Percentiles rank a stretch among this genome's conserved stretches.
These are phyloP conservation scores for Carex pumila DNA, from an alignment of 176 grass and related monocot species.

Conservation along the genomic window DNA sequence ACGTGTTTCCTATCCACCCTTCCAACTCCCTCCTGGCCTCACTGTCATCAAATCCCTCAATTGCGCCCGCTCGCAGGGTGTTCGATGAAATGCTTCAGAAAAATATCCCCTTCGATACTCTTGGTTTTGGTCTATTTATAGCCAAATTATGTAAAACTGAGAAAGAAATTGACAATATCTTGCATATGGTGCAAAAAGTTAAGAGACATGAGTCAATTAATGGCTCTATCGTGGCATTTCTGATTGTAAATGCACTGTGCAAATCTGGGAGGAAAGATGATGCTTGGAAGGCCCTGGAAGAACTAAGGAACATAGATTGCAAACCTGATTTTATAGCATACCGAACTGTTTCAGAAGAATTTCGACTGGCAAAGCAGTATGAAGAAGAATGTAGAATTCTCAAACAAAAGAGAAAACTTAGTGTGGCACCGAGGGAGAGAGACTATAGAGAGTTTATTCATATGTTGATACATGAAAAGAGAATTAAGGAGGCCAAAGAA, in stretches of 20 bases:
- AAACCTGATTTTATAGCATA: slow-evolving; percentile 86
- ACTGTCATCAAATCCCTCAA: slow-evolving; percentile 10
- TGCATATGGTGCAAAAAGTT: slow-evolving; percentile 30
- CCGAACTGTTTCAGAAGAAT: slow-evolving; percentile 67
- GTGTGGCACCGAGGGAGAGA: slow-evolving; percentile 54
- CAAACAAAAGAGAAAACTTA: slow-evolving; percentile 85
- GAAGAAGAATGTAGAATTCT: slow-evolving; percentile 63
- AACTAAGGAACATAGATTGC: slow-evolving; percentile 39
- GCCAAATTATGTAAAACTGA: slow-evolving; percentile 23
- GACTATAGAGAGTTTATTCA: slow-evolving; percentile 63
- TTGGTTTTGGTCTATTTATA: slow-evolving; percentile 64
- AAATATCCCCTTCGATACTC: slow-evolving; percentile 21
- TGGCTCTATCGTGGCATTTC: slow-evolving; percentile 45
- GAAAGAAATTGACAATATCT: slow-evolving; percentile 17
- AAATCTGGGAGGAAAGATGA: slow-evolving; percentile 49
- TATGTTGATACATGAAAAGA: slow-evolving; percentile 34
- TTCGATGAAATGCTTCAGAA: slow-evolving; percentile 48
- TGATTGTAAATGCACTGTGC: slow-evolving; percentile 48
- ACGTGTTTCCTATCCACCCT: neutral
- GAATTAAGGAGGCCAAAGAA: slow-evolving; percentile 65
- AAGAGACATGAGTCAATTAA: slow-evolving; percentile 11
- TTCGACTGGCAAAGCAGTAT: slow-evolving; percentile 23
- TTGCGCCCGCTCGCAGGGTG: slow-evolving; percentile 39
- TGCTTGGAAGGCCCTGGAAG: slow-evolving; percentile 53
- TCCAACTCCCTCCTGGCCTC: slow-evolving; percentile 13